Conservation (phyloP, 805 yeast species). For the Cyberlindnera mrakii region DNA sequence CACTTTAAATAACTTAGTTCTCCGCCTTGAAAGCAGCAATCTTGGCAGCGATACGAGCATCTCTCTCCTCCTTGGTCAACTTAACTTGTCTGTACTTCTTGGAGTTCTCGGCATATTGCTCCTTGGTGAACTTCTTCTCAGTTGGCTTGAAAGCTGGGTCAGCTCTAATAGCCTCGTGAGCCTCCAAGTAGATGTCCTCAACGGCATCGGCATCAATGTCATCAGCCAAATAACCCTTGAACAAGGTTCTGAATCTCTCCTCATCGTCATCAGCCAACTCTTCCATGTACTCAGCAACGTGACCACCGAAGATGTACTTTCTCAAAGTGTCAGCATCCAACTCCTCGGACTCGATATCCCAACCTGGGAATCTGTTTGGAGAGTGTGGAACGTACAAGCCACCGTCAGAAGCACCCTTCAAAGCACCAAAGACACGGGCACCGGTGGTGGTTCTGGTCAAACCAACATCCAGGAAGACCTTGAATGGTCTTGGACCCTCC, state of each 20-base stretch:
- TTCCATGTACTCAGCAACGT: constrained; percentile 99
- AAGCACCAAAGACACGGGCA: constrained; percentile 99
- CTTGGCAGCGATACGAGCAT: constrained; percentile 85
- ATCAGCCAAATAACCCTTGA: constrained; percentile 94
- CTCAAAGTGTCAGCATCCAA: constrained; percentile 95
- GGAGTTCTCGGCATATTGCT: constrained; percentile 94
- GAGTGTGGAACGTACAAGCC: constrained; percentile 99
- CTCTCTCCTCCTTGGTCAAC: constrained; percentile 88
- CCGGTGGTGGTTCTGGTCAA: constrained; percentile 99
- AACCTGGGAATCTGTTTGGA: constrained; percentile 99
- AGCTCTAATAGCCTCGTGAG: constrained; percentile 93
- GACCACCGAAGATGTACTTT: constrained; percentile 99
- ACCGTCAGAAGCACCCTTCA: constrained; percentile 99
- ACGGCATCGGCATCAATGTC: constrained; percentile 95
- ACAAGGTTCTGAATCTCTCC: constrained; percentile 95
- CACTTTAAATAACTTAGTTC: constrained; percentile 13
- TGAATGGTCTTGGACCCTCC: constrained; percentile 99
- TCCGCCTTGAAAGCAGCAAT: constrained; percentile 77
- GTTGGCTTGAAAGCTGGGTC: constrained; percentile 90
- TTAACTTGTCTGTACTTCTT: constrained; percentile 85
- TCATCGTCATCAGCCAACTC: constrained; percentile 99
- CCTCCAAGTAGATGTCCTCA: constrained; percentile 92
- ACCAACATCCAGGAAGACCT: constrained; percentile 98
- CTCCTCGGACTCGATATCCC: constrained; percentile 98
- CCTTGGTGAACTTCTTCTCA: constrained; percentile 92